Evolutionary conservation across 2,329 filamentous ascomycete genomes (phyloP), one percentile per base, ranked within the genome.

Genomic region (Ambrosiella beaveri): DNA sequence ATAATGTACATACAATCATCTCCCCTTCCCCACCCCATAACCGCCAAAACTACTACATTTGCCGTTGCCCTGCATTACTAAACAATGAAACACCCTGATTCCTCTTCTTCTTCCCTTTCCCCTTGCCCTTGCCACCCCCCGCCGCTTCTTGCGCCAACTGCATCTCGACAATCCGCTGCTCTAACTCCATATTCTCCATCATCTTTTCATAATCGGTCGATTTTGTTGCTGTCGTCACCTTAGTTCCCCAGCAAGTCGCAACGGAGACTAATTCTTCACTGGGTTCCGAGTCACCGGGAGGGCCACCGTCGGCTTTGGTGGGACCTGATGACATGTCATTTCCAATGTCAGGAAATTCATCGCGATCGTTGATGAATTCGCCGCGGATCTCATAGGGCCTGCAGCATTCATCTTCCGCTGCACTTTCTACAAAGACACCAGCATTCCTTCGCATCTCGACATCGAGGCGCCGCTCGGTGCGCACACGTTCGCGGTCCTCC

Each of bases 401-500:
- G 72, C 70, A 39, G 75, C 72, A 6, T 68, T 58, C 2, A 65
- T 60, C 13, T 74, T 71, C 52, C 64, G n/a, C 66, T 68, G 59
- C 19, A n/a, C 49, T 41, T 47, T 40, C 39, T 36, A 45, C 61
- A 69, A 70, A 53, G 69, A 17, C 71, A 65, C 53, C 72, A 68
- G 3, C 52, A 27, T 27, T 54, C 67, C 78, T 71, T 49, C 82
- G 81, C 60, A 88, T 76, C 13, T 82, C 80, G 5, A 83, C 80
- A 1, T 85, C 81, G 66, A 91, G 88, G 13, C 87, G 74, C 60
- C 85, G 85, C 70, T 95, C 89, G 1, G 90, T 88, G 57, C 89
- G 81, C 12, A 88, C 67, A 1, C 88, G 79, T 65, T 94, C 88
- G 59, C 91, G 86, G 66, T 96, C 90, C 67, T 96, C 90, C 61